phyloP scores from a whole-genome alignment of 306 rosid genomes.

The Alnus glutinosa region DNA sequence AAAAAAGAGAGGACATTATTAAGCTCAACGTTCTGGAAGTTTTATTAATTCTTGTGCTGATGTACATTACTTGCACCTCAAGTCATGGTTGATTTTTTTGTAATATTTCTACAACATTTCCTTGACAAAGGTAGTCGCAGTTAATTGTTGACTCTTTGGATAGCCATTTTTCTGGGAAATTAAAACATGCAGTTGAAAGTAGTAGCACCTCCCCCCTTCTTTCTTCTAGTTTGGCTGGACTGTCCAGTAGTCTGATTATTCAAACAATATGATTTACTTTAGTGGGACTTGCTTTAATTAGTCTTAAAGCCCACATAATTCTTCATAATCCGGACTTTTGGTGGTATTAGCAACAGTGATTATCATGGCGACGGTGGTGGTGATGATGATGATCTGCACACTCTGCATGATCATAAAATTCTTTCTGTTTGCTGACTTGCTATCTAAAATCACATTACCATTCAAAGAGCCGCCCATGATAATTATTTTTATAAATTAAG shows the following conservation, averaged over 20 bases:
- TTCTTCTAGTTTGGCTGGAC: neutral
- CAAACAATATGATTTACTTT: neutral
- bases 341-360: neutral
- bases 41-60: neutral
- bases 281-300: neutral
- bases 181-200: neutral
- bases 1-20: neutral
- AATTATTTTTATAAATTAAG: neutral
- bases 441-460: neutral
- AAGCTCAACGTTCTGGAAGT: conserved; percentile 20
- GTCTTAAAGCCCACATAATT: neutral
- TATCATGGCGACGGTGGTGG: too few species aligned
- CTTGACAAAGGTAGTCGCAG: neutral
- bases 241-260: neutral
- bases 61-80: conserved; percentile 22
- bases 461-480: neutral
- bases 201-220: neutral
- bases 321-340: neutral
- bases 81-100: neutral
- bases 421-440: neutral
- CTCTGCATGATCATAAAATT: neutral
- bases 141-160: neutral
- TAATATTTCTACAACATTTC: neutral
- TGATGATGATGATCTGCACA: too few species aligned
- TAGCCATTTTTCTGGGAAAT: neutral